Evolutionary conservation across 345 rosid genomes (phyloP), one percentile per base, ranked within the genome.

Genomic region (Citropsis articulata): DNA sequence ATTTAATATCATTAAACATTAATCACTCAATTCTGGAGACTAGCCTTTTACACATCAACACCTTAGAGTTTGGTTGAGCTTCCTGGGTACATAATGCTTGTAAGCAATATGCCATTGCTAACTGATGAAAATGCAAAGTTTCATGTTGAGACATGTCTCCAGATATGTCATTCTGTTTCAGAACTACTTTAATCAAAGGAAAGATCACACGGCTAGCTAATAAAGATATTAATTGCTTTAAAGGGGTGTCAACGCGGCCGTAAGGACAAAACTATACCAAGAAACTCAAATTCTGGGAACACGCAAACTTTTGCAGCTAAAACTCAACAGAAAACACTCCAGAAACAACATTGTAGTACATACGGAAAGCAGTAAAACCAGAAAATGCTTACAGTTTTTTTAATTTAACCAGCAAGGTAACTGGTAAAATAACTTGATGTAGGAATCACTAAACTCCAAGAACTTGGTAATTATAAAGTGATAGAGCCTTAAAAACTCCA

Each of bases 51-150:
- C 40, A 38, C 79, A 85, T 77, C 60, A 78, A 71, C 83, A 95
- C 98, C 99, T 93, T 86, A 53, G 98, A 93, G 78, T 81, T 86
- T 70, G 98, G 94, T 66, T 92, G 96, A 71, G 79, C 87, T 84
- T 95, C 99, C 66, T 89, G 89, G 69, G 73, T 80, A 75, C 93
- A 87, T 6, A 95, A 84, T 65, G 94, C 99, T 67, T 92, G 91
- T 81, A 93, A 82, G 83, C 89, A 85, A 85, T 92, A 83, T 50
- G 93, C 91, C 75, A 86, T 81, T 77, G 97, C 92, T 84, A 93
- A 82, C 60, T 83, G 88, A 84, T 87, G 87, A 76, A 66, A 79
- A 50, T 55, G 77, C 70, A 84, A 55, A 79, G 78, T 75, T 71
- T 82, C 83, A 31, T 35, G 70, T 64, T 45, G 75, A 40, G n/a